These are phyloP conservation scores for Ceratocystis variospora DNA, from an alignment of 2,329 filamentous ascomycete species.

Conservation along the genomic window DNA sequence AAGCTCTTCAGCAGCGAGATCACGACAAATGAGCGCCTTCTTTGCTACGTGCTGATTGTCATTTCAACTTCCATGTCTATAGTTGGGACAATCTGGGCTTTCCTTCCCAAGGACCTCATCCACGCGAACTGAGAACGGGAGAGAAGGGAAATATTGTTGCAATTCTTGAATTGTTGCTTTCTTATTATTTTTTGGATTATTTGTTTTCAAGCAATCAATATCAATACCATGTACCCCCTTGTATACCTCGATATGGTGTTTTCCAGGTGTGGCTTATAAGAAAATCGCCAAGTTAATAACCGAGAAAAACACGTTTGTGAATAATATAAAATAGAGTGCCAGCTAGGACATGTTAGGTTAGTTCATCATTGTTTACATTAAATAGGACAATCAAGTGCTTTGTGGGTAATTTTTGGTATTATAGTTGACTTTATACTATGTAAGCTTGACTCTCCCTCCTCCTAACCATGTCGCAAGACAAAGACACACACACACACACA, in stretches of 20 bases:
- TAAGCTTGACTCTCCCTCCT: neutral
- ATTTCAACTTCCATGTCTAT: slow-evolving; percentile 56
- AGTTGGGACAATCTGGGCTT: slow-evolving; percentile 75
- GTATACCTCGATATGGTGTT: no score
- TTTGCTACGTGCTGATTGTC: slow-evolving; percentile 56
- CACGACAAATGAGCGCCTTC: slow-evolving; percentile 43
- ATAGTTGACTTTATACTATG: slow-evolving; percentile 26
- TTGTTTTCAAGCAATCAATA: no score
- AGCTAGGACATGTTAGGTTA: neutral
- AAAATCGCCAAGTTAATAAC: neutral
- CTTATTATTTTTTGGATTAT: neutral
- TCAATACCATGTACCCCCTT: no score
- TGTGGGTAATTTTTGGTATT: slow-evolving; percentile 59
- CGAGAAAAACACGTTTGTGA: neutral
- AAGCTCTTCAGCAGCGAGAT: slow-evolving; percentile 75
- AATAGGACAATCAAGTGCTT: slow-evolving; percentile 24
- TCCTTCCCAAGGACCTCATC: slow-evolving; percentile 64
- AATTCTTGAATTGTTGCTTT: neutral
- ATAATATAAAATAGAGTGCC: neutral
- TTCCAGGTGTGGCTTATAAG: no score
- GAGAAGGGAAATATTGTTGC: neutral
- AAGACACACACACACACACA: neutral
- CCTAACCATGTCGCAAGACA: neutral
- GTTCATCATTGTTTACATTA: neutral
- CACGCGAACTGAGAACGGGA: slow-evolving; percentile 33